Evolutionary conservation across 129 eudicot species (phyloP), one percentile per base, ranked within the genome.

Genomic region (Calendula officinalis): DNA sequence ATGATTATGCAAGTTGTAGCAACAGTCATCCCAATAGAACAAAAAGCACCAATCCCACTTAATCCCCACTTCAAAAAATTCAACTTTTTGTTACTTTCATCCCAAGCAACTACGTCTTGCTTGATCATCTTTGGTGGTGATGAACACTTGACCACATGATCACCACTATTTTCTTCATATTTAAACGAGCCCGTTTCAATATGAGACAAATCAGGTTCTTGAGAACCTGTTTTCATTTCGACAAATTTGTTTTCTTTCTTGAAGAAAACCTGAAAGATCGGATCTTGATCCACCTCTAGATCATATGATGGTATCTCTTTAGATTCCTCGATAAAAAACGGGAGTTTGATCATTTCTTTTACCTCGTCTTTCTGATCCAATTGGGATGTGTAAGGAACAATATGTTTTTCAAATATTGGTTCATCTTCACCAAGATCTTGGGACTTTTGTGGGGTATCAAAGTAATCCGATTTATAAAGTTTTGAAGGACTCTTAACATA

Each of bases 21-120:
- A 60, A 82, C 86, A 75, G 84, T 86, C 71, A 86, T 82, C 41
- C 97, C 97, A 67, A 90, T 74, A 10, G 87, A 81, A 68, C 89
- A 86, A 65, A 82, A 68, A 44, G 86, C 91, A 55, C 95, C 95
- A 61, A 90, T 60, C 11, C 97, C 89, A 48, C 55, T 73, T 33
- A 66, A 73, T 30, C 72, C 73, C 78, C 78, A 57, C 30, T 78
- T 84, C 91, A 80, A 75, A 60, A 86, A 39, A 59, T 84, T 90
- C 15, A 77, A 37, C 3, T 60, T 75, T 14, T 66, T 32, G 1
- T 66, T 15, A 73, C 49, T 66, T 65, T 48, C 60, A 13, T 67
- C 69, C 78, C 72, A 73, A 61, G 10, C 71, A 15, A 61, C 69
- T 41, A 61, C 66, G 66, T 60, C 74, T 45, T 62, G 45, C 67